Percentiles rank a stretch among this genome's conserved stretches.
These are phyloP conservation scores for Prunus armeniaca DNA, from an alignment of 306 rosid species.

Conservation along the genomic window DNA sequence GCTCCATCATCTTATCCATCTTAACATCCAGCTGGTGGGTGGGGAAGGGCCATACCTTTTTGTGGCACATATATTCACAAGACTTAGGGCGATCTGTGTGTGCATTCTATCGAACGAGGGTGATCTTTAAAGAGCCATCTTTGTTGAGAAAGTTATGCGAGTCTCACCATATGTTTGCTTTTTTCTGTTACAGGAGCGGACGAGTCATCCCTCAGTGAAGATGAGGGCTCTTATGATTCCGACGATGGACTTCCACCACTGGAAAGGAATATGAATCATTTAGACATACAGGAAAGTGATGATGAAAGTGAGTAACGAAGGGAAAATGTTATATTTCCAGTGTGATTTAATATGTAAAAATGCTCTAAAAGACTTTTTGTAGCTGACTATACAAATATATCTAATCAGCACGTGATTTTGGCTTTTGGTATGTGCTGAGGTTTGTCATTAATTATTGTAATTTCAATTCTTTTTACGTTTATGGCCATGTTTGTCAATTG, in stretches of 20 bases:
- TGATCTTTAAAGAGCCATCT: background rate
- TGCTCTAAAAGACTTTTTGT: background rate
- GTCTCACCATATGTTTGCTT: background rate
- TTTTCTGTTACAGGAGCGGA: slow-evolving; percentile 35
- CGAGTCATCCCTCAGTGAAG: slow-evolving; percentile 26
- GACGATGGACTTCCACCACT: slow-evolving; percentile 91
- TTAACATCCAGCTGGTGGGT: background rate
- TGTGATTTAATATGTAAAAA: background rate
- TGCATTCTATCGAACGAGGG: background rate
- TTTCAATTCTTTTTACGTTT: no score
- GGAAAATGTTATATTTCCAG: background rate
- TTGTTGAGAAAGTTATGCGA: background rate
- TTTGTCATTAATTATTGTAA: no score
- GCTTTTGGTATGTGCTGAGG: background rate
- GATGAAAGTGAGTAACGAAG: slow-evolving; percentile 37
- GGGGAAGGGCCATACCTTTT: background rate
- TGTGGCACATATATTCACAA: background rate
- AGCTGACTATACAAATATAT: background rate
- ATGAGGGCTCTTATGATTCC: slow-evolving; percentile 47
- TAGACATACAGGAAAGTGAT: slow-evolving; percentile 50
- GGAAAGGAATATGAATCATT: slow-evolving; percentile 84
- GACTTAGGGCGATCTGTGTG: background rate
- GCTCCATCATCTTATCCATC: background rate
- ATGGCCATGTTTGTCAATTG: no score
- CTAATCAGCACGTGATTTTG: background rate